Percentiles rank a stretch among this genome's conserved stretches.
Evolutionary conservation across 2,329 filamentous ascomycete genomes (phyloP).

Genomic region (Fusarium transvaalense): DNA sequence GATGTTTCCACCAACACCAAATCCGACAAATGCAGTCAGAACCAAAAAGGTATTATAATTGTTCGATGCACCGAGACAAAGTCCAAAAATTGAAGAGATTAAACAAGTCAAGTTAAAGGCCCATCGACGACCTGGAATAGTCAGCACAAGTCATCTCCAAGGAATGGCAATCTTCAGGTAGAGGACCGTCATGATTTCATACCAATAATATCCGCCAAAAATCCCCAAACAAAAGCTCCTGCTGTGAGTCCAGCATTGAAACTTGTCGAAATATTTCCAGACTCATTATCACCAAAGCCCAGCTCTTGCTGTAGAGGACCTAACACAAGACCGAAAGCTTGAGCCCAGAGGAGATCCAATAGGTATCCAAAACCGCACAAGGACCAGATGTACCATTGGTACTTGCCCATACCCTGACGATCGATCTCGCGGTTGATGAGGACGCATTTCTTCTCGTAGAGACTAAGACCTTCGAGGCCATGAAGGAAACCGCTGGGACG

Average conservation of each 20-base stretch:
- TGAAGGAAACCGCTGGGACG: not conserved
- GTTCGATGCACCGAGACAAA: conserved; percentile 63
- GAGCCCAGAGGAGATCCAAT: conserved; percentile 69
- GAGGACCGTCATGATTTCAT: conserved; percentile 14
- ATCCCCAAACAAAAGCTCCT: conserved; percentile 68
- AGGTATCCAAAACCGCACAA: conserved; percentile 68
- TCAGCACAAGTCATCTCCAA: not conserved
- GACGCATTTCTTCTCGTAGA: conserved; percentile 54
- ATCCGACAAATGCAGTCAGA: conserved; percentile 66
- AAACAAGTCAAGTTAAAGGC: conserved; percentile 70
- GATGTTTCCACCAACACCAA: conserved; percentile 66
- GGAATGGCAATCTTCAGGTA: not conserved
- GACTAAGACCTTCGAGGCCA: conserved; percentile 45
- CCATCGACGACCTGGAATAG: conserved; percentile 59
- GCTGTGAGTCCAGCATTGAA: conserved; percentile 67
- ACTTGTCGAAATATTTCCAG: conserved; percentile 64
- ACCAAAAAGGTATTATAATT: conserved; percentile 65
- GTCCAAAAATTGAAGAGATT: conserved; percentile 65
- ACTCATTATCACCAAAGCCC: conserved; percentile 58
- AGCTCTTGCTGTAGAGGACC: conserved; percentile 68
- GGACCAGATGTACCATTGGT: conserved; percentile 66
- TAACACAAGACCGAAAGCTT: conserved; percentile 67
- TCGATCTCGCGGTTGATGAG: conserved; percentile 61
- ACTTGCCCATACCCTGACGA: conserved; percentile 64
- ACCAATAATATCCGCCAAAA: conserved; percentile 65